Evolutionary conservation across 2,329 filamentous ascomycete species (phyloP).

Genomic region (Paecilomyces variotii): DNA sequence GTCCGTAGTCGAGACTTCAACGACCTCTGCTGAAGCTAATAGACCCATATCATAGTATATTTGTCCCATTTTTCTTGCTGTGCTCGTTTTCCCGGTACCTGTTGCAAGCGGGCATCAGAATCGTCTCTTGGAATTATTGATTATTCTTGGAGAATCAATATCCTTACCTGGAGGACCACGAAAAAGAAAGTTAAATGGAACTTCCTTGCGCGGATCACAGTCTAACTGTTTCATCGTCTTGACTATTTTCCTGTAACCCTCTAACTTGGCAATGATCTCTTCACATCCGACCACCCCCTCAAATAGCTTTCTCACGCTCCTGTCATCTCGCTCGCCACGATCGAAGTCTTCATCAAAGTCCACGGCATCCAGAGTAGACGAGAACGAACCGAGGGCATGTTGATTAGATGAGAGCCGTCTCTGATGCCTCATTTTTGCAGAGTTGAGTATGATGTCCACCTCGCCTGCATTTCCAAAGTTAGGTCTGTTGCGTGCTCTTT

Average conservation of each 20-base stretch:
- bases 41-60: constrained; percentile 70
- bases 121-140: neutral
- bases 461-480: constrained; percentile 69
- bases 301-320: constrained; percentile 50
- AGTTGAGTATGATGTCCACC: constrained; percentile 59
- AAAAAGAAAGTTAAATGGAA: constrained; percentile 64
- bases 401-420: constrained; percentile 26
- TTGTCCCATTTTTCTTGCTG: constrained; percentile 65
- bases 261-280: constrained; percentile 44
- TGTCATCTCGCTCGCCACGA: constrained; percentile 40
- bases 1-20: constrained; percentile 61
- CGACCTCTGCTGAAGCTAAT: constrained; percentile 50
- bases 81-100: constrained; percentile 67
- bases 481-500: constrained; percentile 52
- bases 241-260: constrained; percentile 48
- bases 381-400: constrained; percentile 6
- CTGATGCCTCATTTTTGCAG: constrained; percentile 48
- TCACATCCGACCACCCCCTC: constrained; percentile 53
- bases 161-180: constrained; percentile 52
- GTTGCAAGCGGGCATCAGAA: neutral
- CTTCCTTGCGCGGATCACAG: constrained; percentile 49
- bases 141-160: constrained; percentile 1
- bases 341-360: constrained; percentile 57
- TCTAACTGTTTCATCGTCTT: constrained; percentile 43
- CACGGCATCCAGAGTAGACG: constrained; percentile 6